Percentiles rank a stretch among this genome's conserved stretches.
Conservation (phyloP, 1,139 yeast genomes). For the Taphrina sp. region DNA sequence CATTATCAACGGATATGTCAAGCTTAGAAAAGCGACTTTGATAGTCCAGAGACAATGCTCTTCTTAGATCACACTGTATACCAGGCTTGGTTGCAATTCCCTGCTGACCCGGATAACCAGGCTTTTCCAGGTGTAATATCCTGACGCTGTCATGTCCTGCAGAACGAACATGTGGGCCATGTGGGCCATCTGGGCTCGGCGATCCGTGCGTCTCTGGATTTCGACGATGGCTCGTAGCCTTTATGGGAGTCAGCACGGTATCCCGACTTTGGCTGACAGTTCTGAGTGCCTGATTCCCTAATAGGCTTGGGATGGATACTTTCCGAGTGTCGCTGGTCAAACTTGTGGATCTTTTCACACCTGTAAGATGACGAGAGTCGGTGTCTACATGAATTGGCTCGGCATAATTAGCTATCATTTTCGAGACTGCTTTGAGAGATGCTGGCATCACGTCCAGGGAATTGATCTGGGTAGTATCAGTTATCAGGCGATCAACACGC, state of each 20-base stretch:
- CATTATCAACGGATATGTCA: slow-evolving; percentile 15
- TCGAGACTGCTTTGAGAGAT: slow-evolving; percentile 20
- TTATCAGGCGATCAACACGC: not conserved
- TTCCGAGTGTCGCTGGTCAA: not conserved
- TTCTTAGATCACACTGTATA: slow-evolving; percentile 21
- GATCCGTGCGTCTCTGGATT: not conserved
- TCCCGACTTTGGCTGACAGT: not conserved
- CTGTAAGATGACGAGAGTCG: no score
- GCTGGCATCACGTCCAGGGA: slow-evolving; percentile 29
- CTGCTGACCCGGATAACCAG: no score
- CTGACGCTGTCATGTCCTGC: not conserved
- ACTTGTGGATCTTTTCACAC: not conserved
- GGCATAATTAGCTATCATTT: slow-evolving; percentile 22
- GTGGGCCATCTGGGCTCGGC: no score
- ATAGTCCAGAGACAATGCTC: slow-evolving; percentile 29
- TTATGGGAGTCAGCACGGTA: not conserved
- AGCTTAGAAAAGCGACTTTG: slow-evolving; percentile 20
- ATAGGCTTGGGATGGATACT: slow-evolving; percentile 4
- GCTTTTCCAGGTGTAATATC: no score
- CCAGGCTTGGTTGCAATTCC: slow-evolving; percentile 31
- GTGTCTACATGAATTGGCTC: no score
- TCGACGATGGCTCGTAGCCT: no score
- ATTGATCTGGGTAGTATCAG: slow-evolving; percentile 3
- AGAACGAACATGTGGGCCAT: not conserved
- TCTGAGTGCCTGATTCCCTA: not conserved